These are phyloP conservation scores for Xylariaceae sp. DNA, from an alignment of 2,329 filamentous ascomycete genomes.

Conservation along the genomic window DNA sequence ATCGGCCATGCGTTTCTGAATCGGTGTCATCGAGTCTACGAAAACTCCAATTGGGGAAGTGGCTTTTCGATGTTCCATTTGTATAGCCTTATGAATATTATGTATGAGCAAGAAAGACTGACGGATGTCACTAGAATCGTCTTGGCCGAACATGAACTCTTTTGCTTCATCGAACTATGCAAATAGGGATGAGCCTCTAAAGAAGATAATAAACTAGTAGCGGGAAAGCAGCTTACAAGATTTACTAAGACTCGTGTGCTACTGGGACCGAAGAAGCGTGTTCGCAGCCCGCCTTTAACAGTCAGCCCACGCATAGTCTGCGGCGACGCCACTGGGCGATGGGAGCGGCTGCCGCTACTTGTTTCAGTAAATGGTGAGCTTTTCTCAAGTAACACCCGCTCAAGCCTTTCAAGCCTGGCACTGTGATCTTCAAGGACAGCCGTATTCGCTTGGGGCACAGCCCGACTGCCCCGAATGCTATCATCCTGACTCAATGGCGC, in stretches of 20 bases:
- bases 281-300: constrained; percentile 55
- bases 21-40: constrained; percentile 63
- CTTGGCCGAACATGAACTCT: constrained; percentile 53
- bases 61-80: constrained; percentile 53
- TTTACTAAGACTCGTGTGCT: constrained; percentile 60
- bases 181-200: constrained; percentile 13
- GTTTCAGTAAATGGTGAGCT: constrained; percentile 41
- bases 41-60: constrained; percentile 60
- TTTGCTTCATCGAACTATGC: constrained; percentile 60
- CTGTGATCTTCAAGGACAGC: constrained; percentile 55
- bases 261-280: constrained; percentile 60
- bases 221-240: constrained; percentile 47
- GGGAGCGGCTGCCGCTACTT: constrained; percentile 31
- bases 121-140: constrained; percentile 47
- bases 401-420: constrained; percentile 58
- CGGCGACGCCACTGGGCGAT: constrained; percentile 45
- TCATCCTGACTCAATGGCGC: constrained; percentile 6
- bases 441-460: constrained; percentile 33
- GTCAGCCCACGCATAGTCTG: constrained; percentile 57
- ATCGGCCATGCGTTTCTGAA: constrained; percentile 63
- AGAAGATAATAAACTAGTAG: neutral
- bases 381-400: constrained; percentile 54
- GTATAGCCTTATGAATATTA: constrained; percentile 54
- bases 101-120: constrained; percentile 54
- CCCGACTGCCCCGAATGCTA: neutral